Evolutionary conservation across 2,329 filamentous ascomycete genomes (phyloP).

Genomic region (Exophiala oligosperma): DNA sequence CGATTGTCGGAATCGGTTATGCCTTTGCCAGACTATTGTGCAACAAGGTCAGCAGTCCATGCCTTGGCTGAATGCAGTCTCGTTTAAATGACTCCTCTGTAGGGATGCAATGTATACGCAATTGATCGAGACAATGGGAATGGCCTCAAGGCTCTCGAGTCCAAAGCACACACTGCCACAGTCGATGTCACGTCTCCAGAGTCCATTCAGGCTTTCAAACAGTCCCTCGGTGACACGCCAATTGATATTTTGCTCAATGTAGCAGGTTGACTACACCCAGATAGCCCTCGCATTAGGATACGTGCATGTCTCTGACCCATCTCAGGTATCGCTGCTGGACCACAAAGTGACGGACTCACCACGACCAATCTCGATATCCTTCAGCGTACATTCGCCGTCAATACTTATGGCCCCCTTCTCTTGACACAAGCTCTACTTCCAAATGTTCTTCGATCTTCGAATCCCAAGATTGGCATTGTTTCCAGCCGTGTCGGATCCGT

Average conservation of each 20-base stretch:
- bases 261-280: conserved; percentile 16
- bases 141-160: conserved; percentile 16
- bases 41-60: conserved; percentile 24
- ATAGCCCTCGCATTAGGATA: neutral
- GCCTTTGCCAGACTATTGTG: conserved; percentile 33
- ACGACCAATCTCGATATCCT: conserved; percentile 27
- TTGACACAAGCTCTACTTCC: conserved; percentile 47
- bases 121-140: conserved; percentile 22
- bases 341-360: conserved; percentile 36
- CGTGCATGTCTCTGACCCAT: neutral
- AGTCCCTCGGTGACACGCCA: conserved; percentile 15
- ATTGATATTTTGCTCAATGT: conserved; percentile 28
- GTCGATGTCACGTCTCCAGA: conserved; percentile 24
- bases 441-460: conserved; percentile 36
- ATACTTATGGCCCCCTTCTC: conserved; percentile 47
- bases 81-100: conserved; percentile 13
- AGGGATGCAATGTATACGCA: conserved; percentile 30
- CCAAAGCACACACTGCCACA: conserved; percentile 13
- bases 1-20: conserved; percentile 38
- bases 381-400: conserved; percentile 42
- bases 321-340: conserved; percentile 36
- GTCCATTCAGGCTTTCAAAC: conserved; percentile 26
- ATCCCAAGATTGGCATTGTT: conserved; percentile 42
- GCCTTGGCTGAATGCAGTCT: neutral
- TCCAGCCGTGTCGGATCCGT: conserved; percentile 46